phyloP scores from a whole-genome alignment of 768 basidiomycete species.

The Suillus fuscotomentosus region DNA sequence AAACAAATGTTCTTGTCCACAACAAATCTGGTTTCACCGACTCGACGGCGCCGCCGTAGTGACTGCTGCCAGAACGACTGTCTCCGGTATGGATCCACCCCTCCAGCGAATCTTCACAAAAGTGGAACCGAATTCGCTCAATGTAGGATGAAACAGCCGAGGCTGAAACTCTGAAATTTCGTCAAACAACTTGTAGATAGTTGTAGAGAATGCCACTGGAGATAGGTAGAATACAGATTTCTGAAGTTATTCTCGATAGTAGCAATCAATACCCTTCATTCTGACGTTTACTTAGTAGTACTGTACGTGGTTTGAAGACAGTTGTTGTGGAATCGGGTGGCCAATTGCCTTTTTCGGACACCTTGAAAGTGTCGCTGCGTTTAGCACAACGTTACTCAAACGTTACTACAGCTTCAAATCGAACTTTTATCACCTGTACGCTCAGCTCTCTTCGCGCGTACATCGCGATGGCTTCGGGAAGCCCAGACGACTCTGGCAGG shows the following conservation, averaged over 20 bases:
- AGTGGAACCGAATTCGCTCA: neutral
- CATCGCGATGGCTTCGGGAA: conserved; percentile 27
- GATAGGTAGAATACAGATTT: neutral
- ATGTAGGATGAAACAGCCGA: neutral
- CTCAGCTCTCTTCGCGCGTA: conserved; percentile 1
- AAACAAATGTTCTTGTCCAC: neutral
- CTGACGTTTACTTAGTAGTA: neutral
- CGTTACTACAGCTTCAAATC: neutral
- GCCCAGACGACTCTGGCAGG: conserved; percentile 34
- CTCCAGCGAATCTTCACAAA: neutral
- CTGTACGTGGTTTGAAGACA: conserved; percentile 13
- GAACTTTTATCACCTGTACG: neutral
- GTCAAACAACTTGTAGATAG: neutral
- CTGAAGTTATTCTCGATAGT: neutral
- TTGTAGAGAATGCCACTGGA: neutral
- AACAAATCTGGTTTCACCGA: neutral
- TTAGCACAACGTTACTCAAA: too few species aligned
- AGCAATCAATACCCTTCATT: neutral
- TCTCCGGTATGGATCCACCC: neutral
- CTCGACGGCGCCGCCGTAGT: neutral
- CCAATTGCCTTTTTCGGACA: neutral
- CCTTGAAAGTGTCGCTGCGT: neutral
- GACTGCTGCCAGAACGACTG: neutral
- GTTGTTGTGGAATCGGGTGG: neutral
- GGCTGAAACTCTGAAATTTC: neutral